A percentile compares a stretch with the other conserved stretches of the same genome.
These are phyloP conservation scores for Viola odorata DNA, from an alignment of 345 rosid species.

Conservation along the genomic window DNA sequence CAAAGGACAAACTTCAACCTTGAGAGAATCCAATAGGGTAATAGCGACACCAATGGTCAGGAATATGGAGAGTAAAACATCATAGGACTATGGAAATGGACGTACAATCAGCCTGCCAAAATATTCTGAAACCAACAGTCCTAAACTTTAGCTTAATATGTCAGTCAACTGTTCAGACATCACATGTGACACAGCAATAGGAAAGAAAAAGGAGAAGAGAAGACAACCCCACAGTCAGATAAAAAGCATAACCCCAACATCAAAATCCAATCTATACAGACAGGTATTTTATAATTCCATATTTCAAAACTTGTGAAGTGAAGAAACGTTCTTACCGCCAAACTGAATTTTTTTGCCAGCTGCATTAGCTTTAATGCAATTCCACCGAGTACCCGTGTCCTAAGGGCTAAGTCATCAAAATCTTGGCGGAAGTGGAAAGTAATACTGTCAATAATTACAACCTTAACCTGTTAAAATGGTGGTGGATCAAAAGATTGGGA, in stretches of 20 bases:
- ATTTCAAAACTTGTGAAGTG: neutral
- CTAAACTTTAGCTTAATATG: too few relatives aligned
- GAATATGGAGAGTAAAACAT: neutral
- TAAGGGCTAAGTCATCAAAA: conserved; percentile 74
- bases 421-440: conserved; percentile 97
- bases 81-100: neutral
- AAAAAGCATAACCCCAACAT: neutral
- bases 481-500: neutral
- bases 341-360: conserved; percentile 67
- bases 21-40: neutral
- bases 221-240: neutral
- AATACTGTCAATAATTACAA: conserved; percentile 73
- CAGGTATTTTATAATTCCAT: neutral
- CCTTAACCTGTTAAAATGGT: conserved; percentile 55
- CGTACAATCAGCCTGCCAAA: neutral
- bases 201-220: too few relatives aligned
- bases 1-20: neutral
- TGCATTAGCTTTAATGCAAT: conserved; percentile 87
- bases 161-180: too few relatives aligned
- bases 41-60: neutral
- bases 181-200: too few relatives aligned
- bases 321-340: conserved; percentile 52
- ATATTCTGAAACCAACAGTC: neutral
- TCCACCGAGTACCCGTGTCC: conserved; percentile 73
- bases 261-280: neutral